Base-by-base conservation (phyloP, 1,139 yeast genomes). In the Scheffersomyces quercinus region DNA sequence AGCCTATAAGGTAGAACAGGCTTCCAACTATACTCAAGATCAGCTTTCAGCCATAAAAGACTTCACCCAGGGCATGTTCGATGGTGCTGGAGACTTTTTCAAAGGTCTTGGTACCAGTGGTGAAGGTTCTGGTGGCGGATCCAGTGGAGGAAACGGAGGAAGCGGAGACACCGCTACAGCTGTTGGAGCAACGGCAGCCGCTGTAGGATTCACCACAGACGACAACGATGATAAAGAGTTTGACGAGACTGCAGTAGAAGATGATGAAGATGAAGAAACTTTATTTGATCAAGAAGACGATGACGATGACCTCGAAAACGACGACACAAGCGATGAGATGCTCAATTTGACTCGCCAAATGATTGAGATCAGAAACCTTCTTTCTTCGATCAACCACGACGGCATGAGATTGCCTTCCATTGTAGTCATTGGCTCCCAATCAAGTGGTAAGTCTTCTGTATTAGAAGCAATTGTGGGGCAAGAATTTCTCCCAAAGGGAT, bases 351-450 rank as follows among this genome's bases (percentile, higher is more conserved):
- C 98, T 8, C 82, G 90, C 53, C 96, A 89, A 64, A 95, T 95
- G 99, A 95, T 95, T 56, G 99, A 95, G 62, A 91, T 95, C 46
- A 76, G 98, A 59, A 80, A 84, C 42, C 78, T 93, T 37, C 71
- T 95, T 42, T 80, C 87, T 46, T 82, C 81, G 48, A 82, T 95
- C 14, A 95, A 90, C 58, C 85, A 86, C 48, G 91, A 89, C 35
- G 80, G 88, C 10, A 72, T 93, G 37, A 88, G 85, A 51, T 71
- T 95, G 35, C 99, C 99, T 1, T 87, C 97, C 0, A 95, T 95
- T 54, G 99, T 95, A 13, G 99, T 95, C 1, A 82, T 95, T 52
- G 99, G 99, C 0, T 93, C 99, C 1, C 99, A 95, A 68, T 88
- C 97, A 9, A 88, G 97, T 40, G 99, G 99, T 41, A 91, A 91